Evolutionary conservation across 805 yeast species (phyloP), one percentile per base, ranked within the genome.

Genomic region (Sugiyamaella qingdaonensis): DNA sequence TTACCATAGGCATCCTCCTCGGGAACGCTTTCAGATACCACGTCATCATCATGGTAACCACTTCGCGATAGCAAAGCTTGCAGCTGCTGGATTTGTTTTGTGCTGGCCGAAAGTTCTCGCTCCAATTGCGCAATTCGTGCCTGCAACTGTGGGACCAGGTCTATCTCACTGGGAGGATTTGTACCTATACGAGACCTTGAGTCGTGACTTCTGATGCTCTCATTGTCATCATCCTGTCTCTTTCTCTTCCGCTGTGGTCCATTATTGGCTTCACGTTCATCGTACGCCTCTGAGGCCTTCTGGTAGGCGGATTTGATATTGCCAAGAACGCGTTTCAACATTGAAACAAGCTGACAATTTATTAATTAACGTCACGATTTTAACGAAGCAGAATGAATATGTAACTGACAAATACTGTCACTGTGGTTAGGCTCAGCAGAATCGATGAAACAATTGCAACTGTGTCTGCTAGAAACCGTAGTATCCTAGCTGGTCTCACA

Each of bases 251-350:
- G 9, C 9, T 52, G 31, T 10, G 48, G 32, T n/a, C 46, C 50
- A 21, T 7, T n/a, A 19, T 32, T 43, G 16, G 53, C 48, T 39
- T 39, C 43, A 14, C 24, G 19, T 21, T 39, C 43, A 39, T 57
- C 61, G 45, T 55, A 57, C 36, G 53, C 51, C 49, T 57, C 61
- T 16, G 58, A 42, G 7, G 58, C 58, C 46, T 54, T 51, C 24
- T 52, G 10, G 36, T 58, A 58, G 13, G 58, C 59, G 31, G 44
- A 29, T 34, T 52, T 58, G 34, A 56, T 45, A 10, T 46, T 44
- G 31, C 41, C 50, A 27, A 49, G 19, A 4, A 58, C 41, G 19
- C 53, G 36, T 10, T 35, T 44, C 29, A 56, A 54, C 54, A 58
- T 55, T 4, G 27, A 11, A 24, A 24, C 29, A 24, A n/a, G 29